phyloP scores from a whole-genome alignment of 108 stramenopile species.

The Parietichytrium sp. region DNA sequence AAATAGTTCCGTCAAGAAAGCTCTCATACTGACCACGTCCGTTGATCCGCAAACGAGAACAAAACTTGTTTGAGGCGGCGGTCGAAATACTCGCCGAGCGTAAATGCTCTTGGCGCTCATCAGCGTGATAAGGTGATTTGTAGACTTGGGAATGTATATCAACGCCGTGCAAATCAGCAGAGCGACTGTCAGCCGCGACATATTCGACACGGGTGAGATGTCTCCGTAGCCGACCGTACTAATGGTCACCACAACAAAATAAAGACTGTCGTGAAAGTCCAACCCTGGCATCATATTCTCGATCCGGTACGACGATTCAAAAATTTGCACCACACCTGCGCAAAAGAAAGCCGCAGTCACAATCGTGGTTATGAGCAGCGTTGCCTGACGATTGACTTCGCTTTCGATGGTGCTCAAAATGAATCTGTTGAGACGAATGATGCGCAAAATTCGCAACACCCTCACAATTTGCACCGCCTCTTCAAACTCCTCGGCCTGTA shows the following conservation, averaged over 20 bases:
- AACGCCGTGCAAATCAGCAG: not conserved
- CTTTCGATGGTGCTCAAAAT: not conserved
- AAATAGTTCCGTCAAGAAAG: conserved; percentile 13
- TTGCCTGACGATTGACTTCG: not conserved
- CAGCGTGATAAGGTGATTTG: conserved; percentile 5
- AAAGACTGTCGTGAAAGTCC: not conserved
- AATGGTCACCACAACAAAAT: conserved; percentile 40
- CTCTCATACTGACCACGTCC: not conserved
- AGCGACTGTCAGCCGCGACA: not conserved
- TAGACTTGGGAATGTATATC: conserved; percentile 21
- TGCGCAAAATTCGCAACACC: not conserved
- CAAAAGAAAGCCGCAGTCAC: conserved; percentile 30
- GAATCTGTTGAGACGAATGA: not conserved
- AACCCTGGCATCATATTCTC: not conserved
- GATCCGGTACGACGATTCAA: conserved; percentile 6
- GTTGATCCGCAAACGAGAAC: conserved; percentile 6
- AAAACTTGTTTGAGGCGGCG: not conserved
- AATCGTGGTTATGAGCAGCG: not conserved
- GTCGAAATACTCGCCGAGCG: not conserved
- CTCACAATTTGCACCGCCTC: not conserved
- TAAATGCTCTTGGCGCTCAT: not conserved
- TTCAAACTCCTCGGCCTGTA: not conserved
- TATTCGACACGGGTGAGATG: not conserved
- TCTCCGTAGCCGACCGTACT: conserved; percentile 36
- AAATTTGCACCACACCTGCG: conserved; percentile 10